A percentile compares a stretch with the other conserved stretches of the same genome.
Evolutionary conservation across 1,284 basidiomycete species (phyloP).

Genomic region (Rhodotorula sp.): DNA sequence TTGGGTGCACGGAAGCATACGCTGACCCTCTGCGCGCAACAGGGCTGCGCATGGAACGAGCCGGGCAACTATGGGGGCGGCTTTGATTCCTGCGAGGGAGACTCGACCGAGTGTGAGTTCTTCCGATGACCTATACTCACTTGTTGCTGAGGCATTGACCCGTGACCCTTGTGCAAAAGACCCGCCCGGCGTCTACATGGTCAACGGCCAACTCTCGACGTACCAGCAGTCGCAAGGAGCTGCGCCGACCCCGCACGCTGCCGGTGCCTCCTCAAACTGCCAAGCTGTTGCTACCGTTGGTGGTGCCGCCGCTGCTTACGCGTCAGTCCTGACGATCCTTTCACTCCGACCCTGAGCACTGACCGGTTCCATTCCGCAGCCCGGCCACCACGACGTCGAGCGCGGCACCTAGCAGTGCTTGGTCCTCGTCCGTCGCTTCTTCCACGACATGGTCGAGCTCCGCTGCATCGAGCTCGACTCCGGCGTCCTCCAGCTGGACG

Average conservation of each 20-base stretch:
- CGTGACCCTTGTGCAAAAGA: background rate
- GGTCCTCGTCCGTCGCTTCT: background rate
- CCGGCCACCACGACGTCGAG: background rate
- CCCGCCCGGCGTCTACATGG: slow-evolving; percentile 32
- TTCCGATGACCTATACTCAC: too few species aligned
- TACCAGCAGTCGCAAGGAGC: slow-evolving; percentile 22
- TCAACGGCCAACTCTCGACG: slow-evolving; percentile 18
- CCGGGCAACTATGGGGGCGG: slow-evolving; percentile 40
- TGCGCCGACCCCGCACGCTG: slow-evolving; percentile 17
- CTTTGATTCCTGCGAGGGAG: slow-evolving; percentile 34
- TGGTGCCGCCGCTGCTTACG: slow-evolving; percentile 4
- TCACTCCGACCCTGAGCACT: background rate
- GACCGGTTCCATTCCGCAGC: background rate
- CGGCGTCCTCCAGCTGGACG: slow-evolving; percentile 1
- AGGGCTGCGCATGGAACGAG: slow-evolving; percentile 42
- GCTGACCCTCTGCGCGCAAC: background rate
- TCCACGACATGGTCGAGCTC: background rate
- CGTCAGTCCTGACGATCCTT: background rate
- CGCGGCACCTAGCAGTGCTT: background rate
- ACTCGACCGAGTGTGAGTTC: slow-evolving; percentile 4
- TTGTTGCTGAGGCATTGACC: background rate
- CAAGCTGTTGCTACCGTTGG: slow-evolving; percentile 57
- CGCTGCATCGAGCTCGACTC: slow-evolving; percentile 1
- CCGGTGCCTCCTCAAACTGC: slow-evolving; percentile 67
- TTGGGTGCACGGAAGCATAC: background rate